Evolutionary conservation across 2,329 filamentous ascomycete genomes (phyloP), one percentile per base, ranked within the genome.

Genomic region (Talaromyces sp.): DNA sequence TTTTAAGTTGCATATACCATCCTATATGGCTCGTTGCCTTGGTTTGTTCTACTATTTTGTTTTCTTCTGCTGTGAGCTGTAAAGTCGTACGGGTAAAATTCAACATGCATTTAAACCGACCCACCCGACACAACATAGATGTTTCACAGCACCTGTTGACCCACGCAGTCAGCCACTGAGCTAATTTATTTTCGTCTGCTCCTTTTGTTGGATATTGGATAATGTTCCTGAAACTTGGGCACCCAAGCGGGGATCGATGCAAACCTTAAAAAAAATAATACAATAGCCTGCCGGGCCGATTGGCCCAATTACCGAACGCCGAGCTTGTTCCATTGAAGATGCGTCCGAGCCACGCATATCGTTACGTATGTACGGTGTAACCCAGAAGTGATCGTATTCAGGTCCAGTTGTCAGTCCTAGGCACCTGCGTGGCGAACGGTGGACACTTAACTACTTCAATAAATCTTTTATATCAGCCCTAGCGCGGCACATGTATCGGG

Each of bases 1-100:
- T 55, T 25, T 36, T 8, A 25, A 36, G 56, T 30, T 58, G 55
- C 49, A 58, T 52, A 58, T 58, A 57, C 49, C 49, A 53, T 53
- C 11, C 44, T 11, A 47, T 25, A 47, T 47, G 44, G 44, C 44
- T 25, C 44, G 19, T 47, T 47, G 44, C 19, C 44, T 47, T 47
- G 19, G 25, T 25, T 47, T 22, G n/a, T 19, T 25, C 19, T 22
- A 47, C 44, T 47, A 15, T 13, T 47, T 47, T 25, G 9, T 47
- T 47, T 25, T 39, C 36, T 39, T 39, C 36, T 39, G 6, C n/a
- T 39, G 36, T 39, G 36, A 39, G 17, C 36, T 39, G 36, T 39
- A 39, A 39, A 39, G 17, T 15, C 15, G 19, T 47, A 25, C n/a
- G 19, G 10, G 22, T 25, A 22, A 8, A 47, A 47, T 47, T 47